Evolutionary conservation across 108 stramenopile genomes (phyloP), one percentile per base, ranked within the genome.

Genomic region (Nitzschia putrida): DNA sequence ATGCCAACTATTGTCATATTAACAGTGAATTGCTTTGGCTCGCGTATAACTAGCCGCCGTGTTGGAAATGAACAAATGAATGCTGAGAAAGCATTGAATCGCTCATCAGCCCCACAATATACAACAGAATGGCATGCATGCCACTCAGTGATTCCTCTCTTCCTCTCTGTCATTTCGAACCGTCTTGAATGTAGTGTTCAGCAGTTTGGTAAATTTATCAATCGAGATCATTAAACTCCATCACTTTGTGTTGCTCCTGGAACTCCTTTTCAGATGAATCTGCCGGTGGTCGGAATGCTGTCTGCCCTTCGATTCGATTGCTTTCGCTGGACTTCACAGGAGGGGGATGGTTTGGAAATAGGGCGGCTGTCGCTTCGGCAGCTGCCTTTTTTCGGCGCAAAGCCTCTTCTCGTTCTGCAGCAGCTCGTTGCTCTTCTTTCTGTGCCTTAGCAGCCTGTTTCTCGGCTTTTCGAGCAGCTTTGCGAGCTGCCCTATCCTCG

Each of bases 401-500:
- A 12, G 39, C 56, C 43, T 77, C 66, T 54, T 42, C 64, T 38
- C 64, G 37, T 53, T 71, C 53, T 23, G 43, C 71, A 43, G 66
- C 70, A 61, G 39, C 50, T 25, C 53, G 41, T 57, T 68, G 18
- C 21, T 51, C 29, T 50, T 74, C 81, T 2, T 25, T 61, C 53
- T 78, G 64, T 60, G 74, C 64, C 16, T 51, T 39, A 13, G 71
- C 73, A n/a, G 51, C 64, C 13, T 65, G 47, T 53, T 72, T 73
- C 23, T 74, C 74, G 3, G 76, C 76, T 42, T 77, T 77, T 40
- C 57, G 14, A 9, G 65, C 69, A 5, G 69, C 76, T 60, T 77
- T 81, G 1, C 80, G 59, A 25, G 74, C 75, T 25, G 75, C 75
- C 52, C 64, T 22, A 34, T 76, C 75, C 66, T 76, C 80, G 8